Evolutionary conservation across 345 rosid genomes (phyloP).

Genomic region (Erucastrum elatum): DNA sequence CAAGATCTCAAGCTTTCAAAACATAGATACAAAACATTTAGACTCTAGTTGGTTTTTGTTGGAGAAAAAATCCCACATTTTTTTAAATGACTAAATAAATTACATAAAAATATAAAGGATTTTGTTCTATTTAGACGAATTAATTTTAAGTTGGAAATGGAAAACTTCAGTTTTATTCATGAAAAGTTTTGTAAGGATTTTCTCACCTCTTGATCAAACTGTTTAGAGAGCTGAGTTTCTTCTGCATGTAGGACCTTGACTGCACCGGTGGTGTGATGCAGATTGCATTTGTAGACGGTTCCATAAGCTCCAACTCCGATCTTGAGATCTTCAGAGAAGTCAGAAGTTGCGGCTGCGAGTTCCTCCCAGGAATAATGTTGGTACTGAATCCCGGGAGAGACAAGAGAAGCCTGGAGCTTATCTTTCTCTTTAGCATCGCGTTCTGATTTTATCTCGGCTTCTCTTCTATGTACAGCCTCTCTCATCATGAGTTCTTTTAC

Average conservation of each 20-base stretch:
- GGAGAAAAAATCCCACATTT: background rate
- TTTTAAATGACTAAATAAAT: too few relatives aligned
- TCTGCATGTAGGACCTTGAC: slow-evolving; percentile 39
- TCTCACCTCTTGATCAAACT: slow-evolving; percentile 42
- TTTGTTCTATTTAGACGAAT: too few relatives aligned
- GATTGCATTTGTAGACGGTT: slow-evolving; percentile 39
- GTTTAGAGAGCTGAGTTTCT: slow-evolving; percentile 39
- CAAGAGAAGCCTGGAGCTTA: slow-evolving; percentile 49
- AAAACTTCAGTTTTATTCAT: background rate
- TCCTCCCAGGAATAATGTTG: slow-evolving; percentile 41
- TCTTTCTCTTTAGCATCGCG: slow-evolving; percentile 55
- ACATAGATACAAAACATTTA: slow-evolving; percentile 1
- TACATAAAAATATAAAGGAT: too few relatives aligned
- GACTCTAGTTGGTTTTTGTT: background rate
- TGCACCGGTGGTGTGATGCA: slow-evolving; percentile 16
- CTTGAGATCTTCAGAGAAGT: slow-evolving; percentile 37
- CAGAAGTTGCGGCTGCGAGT: slow-evolving; percentile 32
- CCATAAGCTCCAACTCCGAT: slow-evolving; percentile 42
- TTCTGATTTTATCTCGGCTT: background rate
- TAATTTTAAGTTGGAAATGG: background rate
- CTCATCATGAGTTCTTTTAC: slow-evolving; percentile 46
- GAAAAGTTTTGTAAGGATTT: background rate
- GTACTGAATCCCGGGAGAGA: slow-evolving; percentile 30
- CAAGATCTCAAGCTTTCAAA: slow-evolving; percentile 72
- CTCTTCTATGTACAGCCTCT: slow-evolving; percentile 50